Evolutionary conservation across 495 filamentous ascomycete species (phyloP).

Genomic region (Lindgomyces ingoldianus): DNA sequence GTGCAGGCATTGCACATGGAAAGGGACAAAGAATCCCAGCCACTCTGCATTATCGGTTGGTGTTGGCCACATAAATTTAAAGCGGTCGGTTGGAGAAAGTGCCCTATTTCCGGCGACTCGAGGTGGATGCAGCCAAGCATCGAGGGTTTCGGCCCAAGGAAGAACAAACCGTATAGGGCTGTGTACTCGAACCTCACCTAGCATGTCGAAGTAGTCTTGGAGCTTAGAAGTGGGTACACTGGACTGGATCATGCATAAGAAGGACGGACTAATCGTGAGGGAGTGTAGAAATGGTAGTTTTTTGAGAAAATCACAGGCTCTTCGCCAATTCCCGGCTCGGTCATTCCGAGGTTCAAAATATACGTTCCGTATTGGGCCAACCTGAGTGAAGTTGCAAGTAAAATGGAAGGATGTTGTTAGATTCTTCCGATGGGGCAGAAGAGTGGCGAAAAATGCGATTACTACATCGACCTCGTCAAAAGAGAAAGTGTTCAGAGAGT

Average conservation of each 20-base stretch:
- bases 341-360: neutral
- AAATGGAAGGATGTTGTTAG: neutral
- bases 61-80: neutral
- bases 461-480: conserved; percentile 7
- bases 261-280: neutral
- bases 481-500: conserved; percentile 13
- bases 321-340: no score
- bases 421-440: neutral
- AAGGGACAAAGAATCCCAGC: neutral
- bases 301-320: neutral
- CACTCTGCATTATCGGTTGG: neutral
- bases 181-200: neutral
- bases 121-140: neutral
- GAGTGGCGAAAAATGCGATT: neutral
- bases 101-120: neutral
- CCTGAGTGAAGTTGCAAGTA: neutral
- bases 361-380: neutral
- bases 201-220: neutral
- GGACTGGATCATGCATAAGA: neutral
- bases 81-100: neutral
- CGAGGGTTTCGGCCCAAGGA: neutral
- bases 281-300: neutral
- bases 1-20: conserved; percentile 11
- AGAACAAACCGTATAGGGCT: neutral
- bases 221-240: neutral